Base-by-base conservation (phyloP, 2,329 filamentous ascomycete genomes). In the Colletotrichum sp. region DNA sequence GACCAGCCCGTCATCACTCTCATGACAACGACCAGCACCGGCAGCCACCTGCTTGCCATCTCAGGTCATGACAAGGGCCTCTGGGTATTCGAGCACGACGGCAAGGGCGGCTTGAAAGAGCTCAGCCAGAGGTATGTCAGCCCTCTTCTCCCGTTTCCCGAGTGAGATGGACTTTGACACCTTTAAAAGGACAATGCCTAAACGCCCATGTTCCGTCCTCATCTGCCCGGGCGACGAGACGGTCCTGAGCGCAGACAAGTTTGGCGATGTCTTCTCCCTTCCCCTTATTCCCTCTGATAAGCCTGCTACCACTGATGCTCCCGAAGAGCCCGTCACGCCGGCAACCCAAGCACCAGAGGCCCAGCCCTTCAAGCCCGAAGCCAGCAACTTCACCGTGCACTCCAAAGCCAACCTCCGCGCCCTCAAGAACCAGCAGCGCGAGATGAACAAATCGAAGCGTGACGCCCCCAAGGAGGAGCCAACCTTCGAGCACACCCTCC, bases 41-140 rank as follows among this genome's bases (percentile, higher is more conserved):
- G 92, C 16, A 87, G 89, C 55, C 87, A 98, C 83, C 82, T 97
- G 24, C 86, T 98, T 55, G 94, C 92, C 27, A 90, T 97, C 34
- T 98, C 95, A 11, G 93, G 91, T n/a, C 95, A 98, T 79, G 97
- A 98, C 86, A 99, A 99, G 86, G 92, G 90, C 64, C 88, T 99
- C 54, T 94, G 94, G 82, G 94, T 98, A 0, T 94, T 98, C 80
- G 87, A 91, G 77, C 87, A 96, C 73, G 88, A 91, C 34, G 84
- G 87, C 3, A 83, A 89, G 66, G 93, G 92, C 2, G 84, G 83
- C 5, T 83, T 98, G 33, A 86, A 87, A 34, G 88, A 95, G 79
- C 81, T 95, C 71, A 97, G 93, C 82, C 89, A 92, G 82, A 91
- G 96, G 94, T 94, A 86, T 58, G 72, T 67, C 24, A 13, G 29